Conservation (phyloP, 805 yeast genomes). For the Saccharomycopsis fodiens region DNA sequence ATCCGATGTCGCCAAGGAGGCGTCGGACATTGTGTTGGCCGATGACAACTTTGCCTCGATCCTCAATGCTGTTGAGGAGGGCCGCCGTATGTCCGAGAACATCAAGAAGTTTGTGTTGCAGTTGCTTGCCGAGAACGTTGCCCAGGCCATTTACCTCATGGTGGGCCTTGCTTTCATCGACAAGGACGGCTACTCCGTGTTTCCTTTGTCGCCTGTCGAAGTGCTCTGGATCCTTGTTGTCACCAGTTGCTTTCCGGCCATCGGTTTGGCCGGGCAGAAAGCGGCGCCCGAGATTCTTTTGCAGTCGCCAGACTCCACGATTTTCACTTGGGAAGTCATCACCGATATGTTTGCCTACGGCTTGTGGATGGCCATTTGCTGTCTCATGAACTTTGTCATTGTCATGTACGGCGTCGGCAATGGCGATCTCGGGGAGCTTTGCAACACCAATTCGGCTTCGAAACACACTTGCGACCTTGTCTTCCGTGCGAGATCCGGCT, state of each 20-base stretch:
- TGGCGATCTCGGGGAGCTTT: constrained; percentile 56
- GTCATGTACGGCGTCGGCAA: constrained; percentile 60
- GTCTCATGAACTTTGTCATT: constrained; percentile 58
- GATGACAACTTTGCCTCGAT: constrained; percentile 79
- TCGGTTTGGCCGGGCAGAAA: constrained; percentile 68
- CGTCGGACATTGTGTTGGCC: constrained; percentile 66
- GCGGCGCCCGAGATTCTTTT: constrained; percentile 60
- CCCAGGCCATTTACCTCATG: constrained; percentile 60
- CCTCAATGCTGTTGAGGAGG: constrained; percentile 71
- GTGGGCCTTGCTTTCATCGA: constrained; percentile 70
- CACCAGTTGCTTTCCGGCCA: constrained; percentile 77
- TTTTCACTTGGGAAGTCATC: constrained; percentile 61
- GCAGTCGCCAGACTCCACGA: constrained; percentile 53
- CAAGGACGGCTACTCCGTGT: constrained; percentile 57
- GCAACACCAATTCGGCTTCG: constrained; percentile 41
- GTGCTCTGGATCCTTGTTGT: constrained; percentile 74
- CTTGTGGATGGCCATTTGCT: constrained; percentile 60
- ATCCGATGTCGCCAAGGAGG: constrained; percentile 80
- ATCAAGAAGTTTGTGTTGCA: constrained; percentile 75
- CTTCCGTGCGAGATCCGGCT: constrained; percentile 66
- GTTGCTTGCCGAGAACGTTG: constrained; percentile 64
- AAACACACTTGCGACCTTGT: constrained; percentile 49
- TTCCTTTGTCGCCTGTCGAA: constrained; percentile 75
- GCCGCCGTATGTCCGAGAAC: constrained; percentile 70
- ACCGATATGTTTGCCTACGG: constrained; percentile 70